Evolutionary conservation across 116 monocot genomes (phyloP).

Genomic region (Trichopus zeylanicus): DNA sequence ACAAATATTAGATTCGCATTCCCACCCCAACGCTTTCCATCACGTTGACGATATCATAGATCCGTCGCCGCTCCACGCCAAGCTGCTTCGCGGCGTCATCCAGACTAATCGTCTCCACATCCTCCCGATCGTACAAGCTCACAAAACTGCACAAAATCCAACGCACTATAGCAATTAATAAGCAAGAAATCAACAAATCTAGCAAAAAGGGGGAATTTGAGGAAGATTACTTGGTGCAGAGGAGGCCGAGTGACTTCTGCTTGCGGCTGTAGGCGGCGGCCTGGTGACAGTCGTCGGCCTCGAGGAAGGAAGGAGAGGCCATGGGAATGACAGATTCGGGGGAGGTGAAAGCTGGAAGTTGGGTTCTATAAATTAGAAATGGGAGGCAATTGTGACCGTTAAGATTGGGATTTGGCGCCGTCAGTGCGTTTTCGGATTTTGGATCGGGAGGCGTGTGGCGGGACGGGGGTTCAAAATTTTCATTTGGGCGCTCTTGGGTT

Average conservation of each 20-base stretch:
- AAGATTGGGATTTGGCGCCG: no score
- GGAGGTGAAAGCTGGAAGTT: no score
- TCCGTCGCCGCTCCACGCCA: conserved; percentile 62
- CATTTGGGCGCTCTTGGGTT: no score
- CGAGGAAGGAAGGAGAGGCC: neutral
- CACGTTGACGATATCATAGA: conserved; percentile 74
- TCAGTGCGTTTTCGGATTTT: no score
- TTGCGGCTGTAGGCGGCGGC: conserved; percentile 63
- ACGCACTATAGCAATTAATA: neutral
- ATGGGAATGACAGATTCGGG: no score
- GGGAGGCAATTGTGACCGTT: no score
- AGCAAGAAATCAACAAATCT: neutral
- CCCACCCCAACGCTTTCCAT: conserved; percentile 67
- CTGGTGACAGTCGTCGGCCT: conserved; percentile 20
- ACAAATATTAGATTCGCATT: neutral
- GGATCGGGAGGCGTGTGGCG: no score
- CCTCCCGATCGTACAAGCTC: conserved; percentile 37
- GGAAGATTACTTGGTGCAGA: conserved; percentile 46
- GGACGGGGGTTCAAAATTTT: no score
- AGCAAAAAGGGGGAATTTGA: neutral
- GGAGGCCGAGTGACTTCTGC: conserved; percentile 59
- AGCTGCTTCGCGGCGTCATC: conserved; percentile 49
- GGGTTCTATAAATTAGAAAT: no score
- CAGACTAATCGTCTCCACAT: conserved; percentile 39
- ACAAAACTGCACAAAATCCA: conserved; percentile 33